phyloP scores from a whole-genome alignment of 2,329 filamentous ascomycete genomes.

The Penicillium oxalicum region DNA sequence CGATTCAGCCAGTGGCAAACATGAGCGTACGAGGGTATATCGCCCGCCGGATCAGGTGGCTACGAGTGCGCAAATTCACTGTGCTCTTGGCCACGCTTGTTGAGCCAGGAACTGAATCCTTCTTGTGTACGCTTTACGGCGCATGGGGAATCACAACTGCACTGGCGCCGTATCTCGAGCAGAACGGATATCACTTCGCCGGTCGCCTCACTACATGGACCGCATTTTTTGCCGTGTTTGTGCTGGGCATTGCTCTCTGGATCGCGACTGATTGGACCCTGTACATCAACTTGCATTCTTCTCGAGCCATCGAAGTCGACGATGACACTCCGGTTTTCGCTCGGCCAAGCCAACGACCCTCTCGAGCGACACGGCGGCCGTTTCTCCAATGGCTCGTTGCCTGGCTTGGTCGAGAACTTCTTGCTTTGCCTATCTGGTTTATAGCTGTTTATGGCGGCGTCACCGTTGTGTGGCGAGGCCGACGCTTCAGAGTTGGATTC shows the following conservation, averaged over 20 bases:
- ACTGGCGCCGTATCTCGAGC: slow-evolving; percentile 55
- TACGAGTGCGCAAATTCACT: slow-evolving; percentile 90
- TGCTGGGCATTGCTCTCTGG: slow-evolving; percentile 62
- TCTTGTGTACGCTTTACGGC: slow-evolving; percentile 76
- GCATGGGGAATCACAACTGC: slow-evolving; percentile 68
- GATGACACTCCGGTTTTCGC: slow-evolving; percentile 70
- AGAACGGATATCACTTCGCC: slow-evolving; percentile 34
- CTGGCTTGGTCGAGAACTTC: slow-evolving; percentile 76
- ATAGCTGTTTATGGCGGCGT: slow-evolving; percentile 86
- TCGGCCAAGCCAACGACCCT: slow-evolving; percentile 39
- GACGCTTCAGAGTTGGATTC: slow-evolving; percentile 70
- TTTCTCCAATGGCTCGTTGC: slow-evolving; percentile 69
- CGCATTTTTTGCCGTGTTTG: slow-evolving; percentile 61
- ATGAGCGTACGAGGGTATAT: slow-evolving; percentile 75
- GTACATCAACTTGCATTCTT: slow-evolving; percentile 69
- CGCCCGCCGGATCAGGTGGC: slow-evolving; percentile 77
- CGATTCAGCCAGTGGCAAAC: slow-evolving; percentile 78
- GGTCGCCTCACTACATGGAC: slow-evolving; percentile 60
- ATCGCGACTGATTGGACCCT: slow-evolving; percentile 67
- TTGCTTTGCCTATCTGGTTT: slow-evolving; percentile 84
- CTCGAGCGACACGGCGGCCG: slow-evolving; percentile 43
- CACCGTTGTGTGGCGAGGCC: slow-evolving; percentile 81
- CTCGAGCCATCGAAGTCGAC: slow-evolving; percentile 63
- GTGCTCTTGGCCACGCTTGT: slow-evolving; percentile 83
- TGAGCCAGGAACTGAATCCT: slow-evolving; percentile 84